Conservation (phyloP, 345 rosid genomes). For the Eucalyptus victrix region DNA sequence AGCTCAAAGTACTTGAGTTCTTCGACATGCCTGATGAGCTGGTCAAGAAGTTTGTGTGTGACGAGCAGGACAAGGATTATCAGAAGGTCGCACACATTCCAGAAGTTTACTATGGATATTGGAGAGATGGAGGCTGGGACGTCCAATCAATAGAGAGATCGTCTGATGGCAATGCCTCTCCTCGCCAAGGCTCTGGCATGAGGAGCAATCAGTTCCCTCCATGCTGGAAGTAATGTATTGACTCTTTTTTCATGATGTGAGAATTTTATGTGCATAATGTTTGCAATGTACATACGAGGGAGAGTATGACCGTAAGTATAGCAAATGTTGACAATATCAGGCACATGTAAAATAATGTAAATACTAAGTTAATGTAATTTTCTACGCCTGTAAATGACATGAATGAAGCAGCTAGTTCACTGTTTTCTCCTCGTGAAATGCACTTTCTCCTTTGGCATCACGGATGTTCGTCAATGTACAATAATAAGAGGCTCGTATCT, state of each 20-base stretch:
- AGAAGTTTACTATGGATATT: constrained; percentile 13
- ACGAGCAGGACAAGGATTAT: constrained; percentile 1
- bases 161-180: neutral
- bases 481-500: neutral
- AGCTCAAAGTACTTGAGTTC: constrained; percentile 14
- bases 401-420: neutral
- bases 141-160: constrained; percentile 5
- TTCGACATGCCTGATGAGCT: constrained; percentile 21
- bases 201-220: constrained; percentile 2
- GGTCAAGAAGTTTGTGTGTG: constrained; percentile 1
- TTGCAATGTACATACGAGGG: neutral
- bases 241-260: neutral
- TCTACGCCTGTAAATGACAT: neutral
- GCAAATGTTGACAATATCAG: neutral
- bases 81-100: constrained; percentile 9
- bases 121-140: constrained; percentile 21
- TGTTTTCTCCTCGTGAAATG: neutral
- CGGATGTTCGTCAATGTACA: neutral
- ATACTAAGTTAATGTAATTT: neutral
- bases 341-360: neutral
- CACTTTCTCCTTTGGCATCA: neutral
- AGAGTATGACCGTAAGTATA: neutral
- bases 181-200: neutral
- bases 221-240: constrained; percentile 3
- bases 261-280: neutral